Percentiles rank a stretch among this genome's conserved stretches.
phyloP scores from a whole-genome alignment of 75 land plant species.

The Isoetes taiwanensis region DNA sequence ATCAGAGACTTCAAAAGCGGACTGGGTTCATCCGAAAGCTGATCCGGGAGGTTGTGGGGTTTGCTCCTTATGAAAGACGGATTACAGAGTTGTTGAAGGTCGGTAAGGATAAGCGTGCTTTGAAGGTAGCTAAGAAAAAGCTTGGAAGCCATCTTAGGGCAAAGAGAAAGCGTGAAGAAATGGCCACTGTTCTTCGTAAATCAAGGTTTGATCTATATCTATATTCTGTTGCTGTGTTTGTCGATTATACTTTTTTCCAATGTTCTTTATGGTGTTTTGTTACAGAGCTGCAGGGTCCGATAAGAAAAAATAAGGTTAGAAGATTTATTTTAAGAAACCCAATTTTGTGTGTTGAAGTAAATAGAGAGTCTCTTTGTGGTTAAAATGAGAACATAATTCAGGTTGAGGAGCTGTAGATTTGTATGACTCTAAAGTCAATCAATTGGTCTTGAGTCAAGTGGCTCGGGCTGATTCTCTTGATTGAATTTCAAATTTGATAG shows the following conservation, averaged over 20 bases:
- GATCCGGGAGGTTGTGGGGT: slow-evolving; percentile 86
- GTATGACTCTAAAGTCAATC: too few relatives aligned
- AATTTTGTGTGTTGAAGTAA: too few relatives aligned
- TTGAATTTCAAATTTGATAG: too few relatives aligned
- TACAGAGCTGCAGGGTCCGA: slow-evolving; percentile 3
- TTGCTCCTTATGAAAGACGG: slow-evolving; percentile 94
- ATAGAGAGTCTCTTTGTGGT: too few relatives aligned
- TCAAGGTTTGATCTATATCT: too few relatives aligned
- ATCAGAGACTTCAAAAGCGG: slow-evolving; percentile 67
- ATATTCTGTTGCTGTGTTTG: too few relatives aligned
- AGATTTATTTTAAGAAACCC: neutral
- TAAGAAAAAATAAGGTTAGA: slow-evolving; percentile 8
- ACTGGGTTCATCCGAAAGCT: slow-evolving; percentile 56
- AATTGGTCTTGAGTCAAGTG: too few relatives aligned
- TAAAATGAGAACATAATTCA: too few relatives aligned
- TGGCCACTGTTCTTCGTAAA: slow-evolving; percentile 70
- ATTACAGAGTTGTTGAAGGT: slow-evolving; percentile 87
- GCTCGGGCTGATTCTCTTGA: too few relatives aligned
- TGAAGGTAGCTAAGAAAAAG: slow-evolving; percentile 88
- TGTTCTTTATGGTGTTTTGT: too few relatives aligned
- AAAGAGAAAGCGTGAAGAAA: slow-evolving; percentile 93
- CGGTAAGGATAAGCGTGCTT: slow-evolving; percentile 82
- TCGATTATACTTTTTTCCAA: too few relatives aligned
- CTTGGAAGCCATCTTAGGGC: slow-evolving; percentile 91
- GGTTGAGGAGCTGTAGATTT: too few relatives aligned